Base-by-base conservation (phyloP, 1,139 yeast species). In the Taphrina pruni region DNA sequence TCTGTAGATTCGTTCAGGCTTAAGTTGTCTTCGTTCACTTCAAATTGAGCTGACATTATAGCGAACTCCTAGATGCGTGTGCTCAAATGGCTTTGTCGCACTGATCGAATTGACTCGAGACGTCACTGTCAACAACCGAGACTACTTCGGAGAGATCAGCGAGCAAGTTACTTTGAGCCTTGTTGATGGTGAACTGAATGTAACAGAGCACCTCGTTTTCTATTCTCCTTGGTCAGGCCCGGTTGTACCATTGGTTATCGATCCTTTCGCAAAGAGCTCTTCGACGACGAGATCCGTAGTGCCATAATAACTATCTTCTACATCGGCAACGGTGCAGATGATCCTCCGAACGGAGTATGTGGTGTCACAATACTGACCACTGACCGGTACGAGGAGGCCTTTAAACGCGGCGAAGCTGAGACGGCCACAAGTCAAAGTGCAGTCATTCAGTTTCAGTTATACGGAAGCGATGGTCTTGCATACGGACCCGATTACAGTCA, bases 211-310 rank as follows among this genome's bases (percentile, higher is more conserved):
- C 11, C 20, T 46, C 20, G 1, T 46, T 20, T 46, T 46, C 26
- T 36, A 46, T 46, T 46, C 51, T n/a, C 51, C 51, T 1, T 46
- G 51, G 51, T 46, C 51, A 8, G 51, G 51, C 26, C 51, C 51
- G 20, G 51, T 20, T 46, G 51, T 36, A 1, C 11, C 1, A n/a
- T 46, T 46, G 51, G 51, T 4, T 14, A 12, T n/a, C 11, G n/a
- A 1, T n/a, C 1, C 36, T 3, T 46, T 20, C 51, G 51, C 1
- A 8, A 14, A 1, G 17, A 46, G 11, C 1, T 14, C 20, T 46
- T 12, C n/a, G 51, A 46, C 20, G 51, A 46, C 17, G 51, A 12
- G 11, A 17, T 46, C 20, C 11, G 20, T 1, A 12, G 51, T 1
- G 17, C 9, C n/a, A n/a, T n/a, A 12, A 8, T 14, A 2, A n/a